These are phyloP conservation scores for Asterophora lycoperdoides DNA, from an alignment of 768 basidiomycete species.

Conservation along the genomic window DNA sequence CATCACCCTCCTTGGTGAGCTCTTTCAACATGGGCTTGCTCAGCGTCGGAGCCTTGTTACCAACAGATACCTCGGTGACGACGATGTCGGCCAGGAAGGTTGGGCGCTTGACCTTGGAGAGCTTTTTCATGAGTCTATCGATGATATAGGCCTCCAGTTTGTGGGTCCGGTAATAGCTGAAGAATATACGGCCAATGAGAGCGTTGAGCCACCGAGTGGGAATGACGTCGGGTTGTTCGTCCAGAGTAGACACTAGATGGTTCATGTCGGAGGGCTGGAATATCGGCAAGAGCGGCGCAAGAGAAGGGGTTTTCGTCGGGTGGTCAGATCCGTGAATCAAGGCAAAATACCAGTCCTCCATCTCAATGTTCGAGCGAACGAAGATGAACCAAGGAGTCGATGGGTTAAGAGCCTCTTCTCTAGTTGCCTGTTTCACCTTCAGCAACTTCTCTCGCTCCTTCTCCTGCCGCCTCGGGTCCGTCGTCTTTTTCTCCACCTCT, in stretches of 20 bases:
- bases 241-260: conserved; percentile 75
- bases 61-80: conserved; percentile 87
- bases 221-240: conserved; percentile 92
- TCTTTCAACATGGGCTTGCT: conserved; percentile 99
- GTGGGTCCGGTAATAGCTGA: conserved; percentile 85
- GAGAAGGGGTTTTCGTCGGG: conserved; percentile 56
- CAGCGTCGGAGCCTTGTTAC: conserved; percentile 76
- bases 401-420: conserved; percentile 47
- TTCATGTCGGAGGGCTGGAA: conserved; percentile 81
- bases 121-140: conserved; percentile 85
- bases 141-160: conserved; percentile 82
- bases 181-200: conserved; percentile 86
- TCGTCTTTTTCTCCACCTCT: conserved; percentile 24
- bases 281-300: conserved; percentile 55
- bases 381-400: conserved; percentile 91
- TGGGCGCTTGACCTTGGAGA: conserved; percentile 88
- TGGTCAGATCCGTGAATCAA: conserved; percentile 71
- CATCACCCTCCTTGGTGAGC: conserved; percentile 90
- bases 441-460: conserved; percentile 32
- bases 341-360: conserved; percentile 96
- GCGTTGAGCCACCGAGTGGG: conserved; percentile 98
- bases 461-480: conserved; percentile 28
- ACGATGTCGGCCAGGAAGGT: conserved; percentile 79
- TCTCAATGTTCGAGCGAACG: conserved; percentile 79
- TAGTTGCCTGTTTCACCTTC: conserved; percentile 40